Evolutionary conservation across 495 filamentous ascomycete genomes (phyloP).

Genomic region (Cudoniella acicularis): DNA sequence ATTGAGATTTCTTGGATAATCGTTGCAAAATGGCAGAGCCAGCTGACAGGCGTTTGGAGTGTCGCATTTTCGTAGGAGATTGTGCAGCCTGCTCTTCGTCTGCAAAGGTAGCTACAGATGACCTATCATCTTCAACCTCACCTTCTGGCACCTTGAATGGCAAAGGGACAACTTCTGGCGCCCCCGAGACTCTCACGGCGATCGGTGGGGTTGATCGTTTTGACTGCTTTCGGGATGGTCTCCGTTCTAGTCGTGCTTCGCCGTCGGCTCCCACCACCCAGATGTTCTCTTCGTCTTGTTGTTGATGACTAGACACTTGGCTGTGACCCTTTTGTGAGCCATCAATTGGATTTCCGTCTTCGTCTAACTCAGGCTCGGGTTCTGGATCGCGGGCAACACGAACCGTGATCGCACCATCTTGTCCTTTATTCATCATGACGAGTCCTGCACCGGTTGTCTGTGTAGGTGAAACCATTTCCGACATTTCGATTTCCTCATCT

Average conservation of each 20-base stretch:
- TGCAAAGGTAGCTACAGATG: conserved; percentile 60
- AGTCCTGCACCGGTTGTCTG: conserved; percentile 29
- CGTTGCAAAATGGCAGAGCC: conserved; percentile 40
- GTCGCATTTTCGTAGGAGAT: conserved; percentile 7
- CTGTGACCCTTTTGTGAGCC: conserved; percentile 10
- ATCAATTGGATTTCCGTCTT: conserved; percentile 19
- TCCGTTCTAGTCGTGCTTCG: conserved; percentile 24
- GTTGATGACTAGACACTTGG: conserved; percentile 1
- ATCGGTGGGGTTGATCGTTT: conserved; percentile 14
- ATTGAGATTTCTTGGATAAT: conserved; percentile 38
- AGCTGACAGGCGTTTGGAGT: conserved; percentile 43
- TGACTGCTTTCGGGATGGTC: conserved; percentile 16
- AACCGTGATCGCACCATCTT: conserved; percentile 34
- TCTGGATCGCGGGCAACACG: conserved; percentile 36
- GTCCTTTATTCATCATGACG: conserved; percentile 26
- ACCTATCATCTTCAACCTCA: conserved; percentile 45
- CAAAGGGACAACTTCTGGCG: conserved; percentile 49
- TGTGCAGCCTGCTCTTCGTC: conserved; percentile 42
- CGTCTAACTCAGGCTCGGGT: conserved; percentile 10
- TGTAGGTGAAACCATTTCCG: conserved; percentile 26
- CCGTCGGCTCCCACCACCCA: conserved; percentile 30
- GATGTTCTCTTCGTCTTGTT: conserved; percentile 31
- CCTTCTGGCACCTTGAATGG: conserved; percentile 55
- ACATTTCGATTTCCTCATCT: conserved; percentile 33
- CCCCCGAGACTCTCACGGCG: conserved; percentile 3